Base-by-base conservation (phyloP, 371 early-diverging fungal genomes). In the Lichtheimia corymbifera region DNA sequence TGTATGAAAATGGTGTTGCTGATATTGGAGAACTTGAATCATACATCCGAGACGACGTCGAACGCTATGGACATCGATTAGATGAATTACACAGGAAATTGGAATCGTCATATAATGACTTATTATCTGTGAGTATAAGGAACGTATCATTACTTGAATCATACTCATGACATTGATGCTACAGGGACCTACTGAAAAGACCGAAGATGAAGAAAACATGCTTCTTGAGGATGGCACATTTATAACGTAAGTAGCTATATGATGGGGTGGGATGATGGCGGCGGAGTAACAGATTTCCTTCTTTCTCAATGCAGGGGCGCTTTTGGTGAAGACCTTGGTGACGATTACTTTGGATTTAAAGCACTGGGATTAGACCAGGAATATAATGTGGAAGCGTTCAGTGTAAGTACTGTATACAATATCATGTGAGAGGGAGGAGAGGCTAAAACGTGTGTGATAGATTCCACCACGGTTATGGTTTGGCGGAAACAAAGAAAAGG, bases 271-370 rank as follows among this genome's bases (percentile, higher is more conserved):
- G 35, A 63, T 65, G n/a, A n/a, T n/a, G n/a, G n/a, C n/a, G 74
- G 22, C 27, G 63, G 66, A 55, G 59, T 68, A 53, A 68, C 65
- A 42, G 52, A 67, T 20, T 30, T 18, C 66, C 4, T 63, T 20
- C 28, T 24, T 44, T 25, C n/a, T 22, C 3, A 18, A 18, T 28
- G 54, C 64, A 88, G 90, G 45, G 95, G 95, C 40, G 78, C 85
- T 41, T 89, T 94, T 62, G 90, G 91, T 27, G 94, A 92, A 25
- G 94, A 89, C 43, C 56, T 93, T 52, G 93, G 90, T 41, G 86
- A 93, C 50, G 96, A 97, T 74, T 90, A 95, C 63, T 89, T 97
- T 63, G 93, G 94, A 4, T 90, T 97, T 70, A 88, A 88, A 58
- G 93, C 91, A 27, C 74, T 96, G 49, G 97, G 92, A 1, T 67